Base-by-base conservation (phyloP, 208 protist genomes). In the Blechomonas ayalai region DNA sequence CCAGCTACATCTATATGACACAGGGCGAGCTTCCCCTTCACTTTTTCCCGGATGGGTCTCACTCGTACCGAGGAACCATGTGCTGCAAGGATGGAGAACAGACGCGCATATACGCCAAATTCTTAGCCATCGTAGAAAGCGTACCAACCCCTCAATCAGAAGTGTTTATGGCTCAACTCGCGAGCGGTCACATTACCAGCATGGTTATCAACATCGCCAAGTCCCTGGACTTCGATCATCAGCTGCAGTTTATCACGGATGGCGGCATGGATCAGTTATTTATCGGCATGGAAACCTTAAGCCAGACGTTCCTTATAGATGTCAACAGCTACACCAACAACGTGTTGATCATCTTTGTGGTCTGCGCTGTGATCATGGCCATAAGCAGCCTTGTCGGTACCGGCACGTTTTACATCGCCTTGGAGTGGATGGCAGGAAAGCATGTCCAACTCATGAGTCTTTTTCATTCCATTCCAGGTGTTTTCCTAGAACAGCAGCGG, bases 161-260 rank as follows among this genome's bases (percentile, higher is more conserved):
- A 22, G 44, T 35, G 50, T 15, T 42, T 35, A 26, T 39, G n/a
- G 8, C 27, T 12, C 13, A 19, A 20, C 16, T 27, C 9, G 39
- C 24, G 6, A 56, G 38, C 22, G 50, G 33, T 22, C 47, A 56
- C 38, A 15, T 56, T 15, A 48, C 50, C 16, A 27, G 13, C 12
- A 45, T 56, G 38, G 33, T 56, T 8, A 56, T 48, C 39, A n/a
- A 28, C 13, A 48, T 56, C n/a, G 38, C 32, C 38, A n/a, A 56
- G 20, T 20, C 50, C 6, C 10, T 36, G 19, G 25, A 35, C 12
- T 48, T 48, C 39, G 10, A 32, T 8, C 50, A 56, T 19, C 47
- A 56, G 25, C 16, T 56, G 20, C 37, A 56, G 26, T 56, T 56
- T 20, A n/a, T 56, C 25, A 56, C 50, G 4, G 50, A 56, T 48